These are phyloP conservation scores for Sporisorium graminicola DNA, from an alignment of 1,284 basidiomycete species.

Conservation along the genomic window DNA sequence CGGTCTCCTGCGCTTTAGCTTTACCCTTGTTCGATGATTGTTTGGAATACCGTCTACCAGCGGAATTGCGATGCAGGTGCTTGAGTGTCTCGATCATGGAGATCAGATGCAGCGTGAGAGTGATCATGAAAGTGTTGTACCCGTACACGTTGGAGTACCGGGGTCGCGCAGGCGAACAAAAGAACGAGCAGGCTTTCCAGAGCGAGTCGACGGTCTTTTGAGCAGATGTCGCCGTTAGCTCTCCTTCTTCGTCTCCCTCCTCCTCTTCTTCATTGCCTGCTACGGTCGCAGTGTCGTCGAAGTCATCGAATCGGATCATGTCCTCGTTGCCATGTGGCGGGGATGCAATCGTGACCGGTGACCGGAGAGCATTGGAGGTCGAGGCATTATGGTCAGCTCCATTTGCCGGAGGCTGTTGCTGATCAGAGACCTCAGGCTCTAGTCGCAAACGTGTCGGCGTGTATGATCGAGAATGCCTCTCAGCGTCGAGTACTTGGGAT, in stretches of 20 bases:
- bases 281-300: neutral
- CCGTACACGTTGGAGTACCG: slow-evolving; percentile 36
- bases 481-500: slow-evolving; percentile 2
- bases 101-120: slow-evolving; percentile 21
- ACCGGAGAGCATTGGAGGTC: neutral
- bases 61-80: slow-evolving; percentile 17
- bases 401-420: neutral
- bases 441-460: slow-evolving; percentile 1
- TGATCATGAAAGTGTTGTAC: slow-evolving; percentile 48
- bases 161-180: slow-evolving; percentile 21
- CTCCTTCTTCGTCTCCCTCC: slow-evolving; percentile 19
- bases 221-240: slow-evolving; percentile 10
- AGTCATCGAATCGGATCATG: neutral
- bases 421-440: neutral
- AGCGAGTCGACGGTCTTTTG: slow-evolving; percentile 34
- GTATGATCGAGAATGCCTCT: slow-evolving; percentile 3
- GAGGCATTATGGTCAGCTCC: neutral
- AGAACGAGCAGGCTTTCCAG: slow-evolving; percentile 33
- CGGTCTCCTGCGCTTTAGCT: neutral
- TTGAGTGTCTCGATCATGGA: slow-evolving; percentile 39
- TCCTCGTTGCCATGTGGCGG: neutral
- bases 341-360: neutral
- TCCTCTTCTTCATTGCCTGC: slow-evolving; percentile 10
- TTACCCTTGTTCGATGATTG: neutral
- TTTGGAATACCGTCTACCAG: neutral